Percentiles rank a stretch among this genome's conserved stretches.
Evolutionary conservation across 2,329 filamentous ascomycete genomes (phyloP).

Genomic region (Gyromitra esculenta): DNA sequence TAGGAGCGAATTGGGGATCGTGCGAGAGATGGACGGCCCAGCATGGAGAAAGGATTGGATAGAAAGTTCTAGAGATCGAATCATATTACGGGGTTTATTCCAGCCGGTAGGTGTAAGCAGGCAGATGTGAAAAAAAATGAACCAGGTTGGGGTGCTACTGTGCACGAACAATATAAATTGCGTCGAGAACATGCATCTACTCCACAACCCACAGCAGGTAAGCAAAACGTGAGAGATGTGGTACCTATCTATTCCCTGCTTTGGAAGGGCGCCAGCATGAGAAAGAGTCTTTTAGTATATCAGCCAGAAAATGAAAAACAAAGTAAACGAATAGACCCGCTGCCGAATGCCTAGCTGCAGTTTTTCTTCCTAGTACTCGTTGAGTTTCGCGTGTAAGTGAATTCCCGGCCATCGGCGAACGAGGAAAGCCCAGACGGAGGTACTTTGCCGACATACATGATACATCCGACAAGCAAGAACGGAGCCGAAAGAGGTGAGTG

Average conservation of each 20-base stretch:
- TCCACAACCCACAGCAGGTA: slow-evolving; percentile 6
- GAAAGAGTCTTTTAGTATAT: slow-evolving; percentile 36
- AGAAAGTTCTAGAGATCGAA: slow-evolving; percentile 43
- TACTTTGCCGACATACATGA: slow-evolving; percentile 46
- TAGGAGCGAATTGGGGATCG: slow-evolving; percentile 24
- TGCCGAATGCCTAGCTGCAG: slow-evolving; percentile 41
- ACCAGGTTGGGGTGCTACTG: slow-evolving; percentile 28
- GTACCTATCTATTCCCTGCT: slow-evolving; percentile 50
- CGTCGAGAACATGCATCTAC: slow-evolving; percentile 28
- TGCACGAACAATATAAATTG: slow-evolving; percentile 30
- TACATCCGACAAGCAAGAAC: slow-evolving; percentile 45
- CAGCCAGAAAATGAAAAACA: slow-evolving; percentile 46
- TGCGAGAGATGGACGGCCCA: slow-evolving; percentile 26
- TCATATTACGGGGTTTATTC: slow-evolving; percentile 12
- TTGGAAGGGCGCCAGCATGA: slow-evolving; percentile 2
- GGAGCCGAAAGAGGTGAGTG: slow-evolving; percentile 37
- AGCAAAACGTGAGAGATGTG: slow-evolving; percentile 38
- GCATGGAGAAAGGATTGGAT: slow-evolving; percentile 13
- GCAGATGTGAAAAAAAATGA: slow-evolving; percentile 10
- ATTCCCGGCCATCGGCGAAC: slow-evolving; percentile 38
- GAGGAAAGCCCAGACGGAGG: slow-evolving; percentile 48
- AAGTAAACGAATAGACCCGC: slow-evolving; percentile 37
- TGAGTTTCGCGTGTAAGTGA: slow-evolving; percentile 15
- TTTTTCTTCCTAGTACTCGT: slow-evolving; percentile 15
- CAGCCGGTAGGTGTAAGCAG: slow-evolving; percentile 2